These are phyloP conservation scores for Rhizopogon rudus DNA, from an alignment of 768 basidiomycete species.

Conservation along the genomic window DNA sequence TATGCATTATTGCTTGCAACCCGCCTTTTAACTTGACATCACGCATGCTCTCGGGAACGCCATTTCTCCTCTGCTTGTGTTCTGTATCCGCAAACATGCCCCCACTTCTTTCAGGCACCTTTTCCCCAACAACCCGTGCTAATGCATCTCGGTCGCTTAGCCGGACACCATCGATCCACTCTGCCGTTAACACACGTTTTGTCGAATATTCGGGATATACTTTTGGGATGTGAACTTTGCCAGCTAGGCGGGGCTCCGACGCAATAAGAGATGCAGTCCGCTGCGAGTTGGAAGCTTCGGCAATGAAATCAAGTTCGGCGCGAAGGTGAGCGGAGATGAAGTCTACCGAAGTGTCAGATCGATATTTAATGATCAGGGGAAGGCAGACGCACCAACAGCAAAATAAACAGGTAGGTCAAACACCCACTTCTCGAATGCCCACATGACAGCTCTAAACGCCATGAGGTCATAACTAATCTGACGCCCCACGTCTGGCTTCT, in stretches of 20 bases:
- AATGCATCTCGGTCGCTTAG: slow-evolving; percentile 61
- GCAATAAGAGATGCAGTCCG: slow-evolving; percentile 66
- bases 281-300: slow-evolving; percentile 75
- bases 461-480: slow-evolving; percentile 86
- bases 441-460: slow-evolving; percentile 68
- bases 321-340: slow-evolving; percentile 79
- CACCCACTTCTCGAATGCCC: slow-evolving; percentile 71
- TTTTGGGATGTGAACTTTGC: slow-evolving; percentile 73
- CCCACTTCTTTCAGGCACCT: background rate
- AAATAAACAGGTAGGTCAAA: slow-evolving; percentile 88
- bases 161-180: slow-evolving; percentile 80
- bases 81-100: background rate
- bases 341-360: slow-evolving; percentile 33
- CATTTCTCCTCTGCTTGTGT: background rate
- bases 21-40: slow-evolving; percentile 47
- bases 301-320: slow-evolving; percentile 75
- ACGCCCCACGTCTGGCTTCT: slow-evolving; percentile 83
- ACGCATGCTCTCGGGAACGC: background rate
- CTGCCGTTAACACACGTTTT: slow-evolving; percentile 74
- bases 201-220: slow-evolving; percentile 72
- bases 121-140: slow-evolving; percentile 52
- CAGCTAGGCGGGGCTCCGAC: slow-evolving; percentile 62
- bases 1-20: slow-evolving; percentile 66
- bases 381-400: slow-evolving; percentile 51
- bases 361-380: background rate